Conservation (phyloP, 2,329 filamentous ascomycete species). For the Exserohilum turcica region DNA sequence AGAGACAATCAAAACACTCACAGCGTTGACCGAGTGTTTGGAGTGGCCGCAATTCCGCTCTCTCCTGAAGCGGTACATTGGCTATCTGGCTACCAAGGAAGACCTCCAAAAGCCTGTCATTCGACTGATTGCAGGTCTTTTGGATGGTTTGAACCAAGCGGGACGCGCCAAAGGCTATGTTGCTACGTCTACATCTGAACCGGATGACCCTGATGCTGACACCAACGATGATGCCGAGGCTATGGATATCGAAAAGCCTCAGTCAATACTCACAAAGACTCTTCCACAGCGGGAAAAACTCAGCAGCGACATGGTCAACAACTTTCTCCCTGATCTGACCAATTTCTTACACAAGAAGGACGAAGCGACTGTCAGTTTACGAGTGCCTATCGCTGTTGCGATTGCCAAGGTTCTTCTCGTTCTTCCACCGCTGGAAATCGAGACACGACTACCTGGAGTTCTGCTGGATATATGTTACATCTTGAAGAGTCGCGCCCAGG, state of each 20-base stretch:
- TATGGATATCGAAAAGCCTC: conserved; percentile 33
- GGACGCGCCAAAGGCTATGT: conserved; percentile 46
- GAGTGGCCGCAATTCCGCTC: conserved; percentile 92
- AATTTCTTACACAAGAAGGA: conserved; percentile 92
- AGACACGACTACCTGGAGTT: conserved; percentile 76
- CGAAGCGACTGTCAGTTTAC: conserved; percentile 89
- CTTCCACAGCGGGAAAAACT: conserved; percentile 72
- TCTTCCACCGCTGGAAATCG: conserved; percentile 74
- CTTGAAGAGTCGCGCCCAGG: conserved; percentile 83
- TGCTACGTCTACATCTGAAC: conserved; percentile 22
- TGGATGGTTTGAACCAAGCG: conserved; percentile 72
- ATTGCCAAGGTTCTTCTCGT: conserved; percentile 85
- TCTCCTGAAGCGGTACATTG: conserved; percentile 80
- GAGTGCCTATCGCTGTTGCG: conserved; percentile 87
- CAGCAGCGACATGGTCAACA: conserved; percentile 70
- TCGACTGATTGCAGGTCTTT: conserved; percentile 77
- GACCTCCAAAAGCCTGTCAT: conserved; percentile 86
- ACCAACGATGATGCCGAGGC: conserved; percentile 17
- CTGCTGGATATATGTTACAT: conserved; percentile 93
- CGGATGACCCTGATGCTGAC: conserved; percentile 52
- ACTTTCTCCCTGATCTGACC: conserved; percentile 79
- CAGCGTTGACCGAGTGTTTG: conserved; percentile 72
- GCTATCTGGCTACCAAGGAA: conserved; percentile 78
- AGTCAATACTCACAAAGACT: conserved; percentile 61
- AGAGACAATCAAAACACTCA: conserved; percentile 82